A percentile compares a stretch with the other conserved stretches of the same genome.
Evolutionary conservation across 768 basidiomycete species (phyloP).

Genomic region (Wakefieldia striispora): DNA sequence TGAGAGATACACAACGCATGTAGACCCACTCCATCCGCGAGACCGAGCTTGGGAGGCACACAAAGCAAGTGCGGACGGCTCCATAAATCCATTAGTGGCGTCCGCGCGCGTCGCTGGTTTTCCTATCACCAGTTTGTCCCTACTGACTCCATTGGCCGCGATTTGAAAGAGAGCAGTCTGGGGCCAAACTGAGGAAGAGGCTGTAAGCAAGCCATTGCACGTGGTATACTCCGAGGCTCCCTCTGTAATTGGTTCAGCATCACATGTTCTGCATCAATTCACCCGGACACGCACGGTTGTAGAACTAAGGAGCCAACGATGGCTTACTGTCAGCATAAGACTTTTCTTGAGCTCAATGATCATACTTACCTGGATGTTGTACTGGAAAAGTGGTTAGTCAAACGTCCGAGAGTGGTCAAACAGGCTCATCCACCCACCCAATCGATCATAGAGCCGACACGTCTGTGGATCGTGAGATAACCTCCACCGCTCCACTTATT

Average conservation of each 20-base stretch:
- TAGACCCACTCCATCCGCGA: conserved; percentile 62
- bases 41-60: conserved; percentile 62
- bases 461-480: conserved; percentile 34
- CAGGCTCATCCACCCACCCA: conserved; percentile 32
- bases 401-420: too few species aligned
- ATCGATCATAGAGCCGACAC: conserved; percentile 44
- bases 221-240: conserved; percentile 38
- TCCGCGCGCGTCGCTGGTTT: conserved; percentile 57
- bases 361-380: conserved; percentile 38
- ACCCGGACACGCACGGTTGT: conserved; percentile 21
- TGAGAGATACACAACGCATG: not conserved
- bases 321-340: not conserved
- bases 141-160: conserved; percentile 49
- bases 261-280: not conserved
- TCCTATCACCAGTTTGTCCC: conserved; percentile 71
- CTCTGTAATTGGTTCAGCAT: conserved; percentile 25
- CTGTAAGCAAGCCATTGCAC: conserved; percentile 37
- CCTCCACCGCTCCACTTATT: conserved; percentile 26
- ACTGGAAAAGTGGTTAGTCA: conserved; percentile 1
- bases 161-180: conserved; percentile 49
- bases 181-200: conserved; percentile 42
- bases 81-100: conserved; percentile 58
- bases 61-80: conserved; percentile 49
- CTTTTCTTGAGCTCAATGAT: too few species aligned
- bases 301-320: conserved; percentile 28